Evolutionary conservation across 2,329 filamentous ascomycete species (phyloP).

Genomic region (Simplicillium aogashimaense): DNA sequence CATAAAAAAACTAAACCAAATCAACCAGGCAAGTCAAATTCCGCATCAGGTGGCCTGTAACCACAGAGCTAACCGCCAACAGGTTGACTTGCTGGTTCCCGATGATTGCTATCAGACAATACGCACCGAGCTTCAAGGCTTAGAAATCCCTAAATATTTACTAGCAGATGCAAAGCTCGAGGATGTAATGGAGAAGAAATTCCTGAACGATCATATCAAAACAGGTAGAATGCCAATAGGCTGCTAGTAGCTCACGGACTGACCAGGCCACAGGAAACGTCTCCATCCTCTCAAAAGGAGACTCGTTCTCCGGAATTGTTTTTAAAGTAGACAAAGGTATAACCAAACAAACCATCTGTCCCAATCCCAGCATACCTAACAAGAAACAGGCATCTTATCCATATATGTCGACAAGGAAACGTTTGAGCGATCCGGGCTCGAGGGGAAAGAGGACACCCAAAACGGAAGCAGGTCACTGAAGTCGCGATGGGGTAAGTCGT

Average conservation of each 20-base stretch:
- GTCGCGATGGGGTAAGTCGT: slow-evolving; percentile 59
- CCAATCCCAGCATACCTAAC: neutral
- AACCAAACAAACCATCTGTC: neutral
- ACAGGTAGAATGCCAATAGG: slow-evolving; percentile 37
- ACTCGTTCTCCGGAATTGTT: slow-evolving; percentile 57
- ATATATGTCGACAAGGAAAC: slow-evolving; percentile 47
- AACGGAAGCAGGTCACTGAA: slow-evolving; percentile 49
- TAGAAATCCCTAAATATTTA: slow-evolving; percentile 41
- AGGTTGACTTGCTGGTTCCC: too few species aligned
- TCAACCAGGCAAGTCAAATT: too few species aligned
- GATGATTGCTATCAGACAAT: too few species aligned
- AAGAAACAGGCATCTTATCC: slow-evolving; percentile 50
- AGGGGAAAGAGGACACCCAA: too few species aligned
- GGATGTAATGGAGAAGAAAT: slow-evolving; percentile 61
- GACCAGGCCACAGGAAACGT: slow-evolving; percentile 51
- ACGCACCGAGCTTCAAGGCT: slow-evolving; percentile 14
- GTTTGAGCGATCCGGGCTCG: too few species aligned
- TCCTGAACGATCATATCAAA: slow-evolving; percentile 82
- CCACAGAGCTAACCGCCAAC: too few species aligned
- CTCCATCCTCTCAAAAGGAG: slow-evolving; percentile 75
- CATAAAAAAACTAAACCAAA: too few species aligned
- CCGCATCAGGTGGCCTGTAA: too few species aligned
- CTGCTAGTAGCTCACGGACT: neutral
- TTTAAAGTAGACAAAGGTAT: slow-evolving; percentile 62
- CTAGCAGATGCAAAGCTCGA: slow-evolving; percentile 63